A percentile compares a stretch with the other conserved stretches of the same genome.
Conservation (phyloP, 75 land plant genomes). For the Gnetum montanum region DNA sequence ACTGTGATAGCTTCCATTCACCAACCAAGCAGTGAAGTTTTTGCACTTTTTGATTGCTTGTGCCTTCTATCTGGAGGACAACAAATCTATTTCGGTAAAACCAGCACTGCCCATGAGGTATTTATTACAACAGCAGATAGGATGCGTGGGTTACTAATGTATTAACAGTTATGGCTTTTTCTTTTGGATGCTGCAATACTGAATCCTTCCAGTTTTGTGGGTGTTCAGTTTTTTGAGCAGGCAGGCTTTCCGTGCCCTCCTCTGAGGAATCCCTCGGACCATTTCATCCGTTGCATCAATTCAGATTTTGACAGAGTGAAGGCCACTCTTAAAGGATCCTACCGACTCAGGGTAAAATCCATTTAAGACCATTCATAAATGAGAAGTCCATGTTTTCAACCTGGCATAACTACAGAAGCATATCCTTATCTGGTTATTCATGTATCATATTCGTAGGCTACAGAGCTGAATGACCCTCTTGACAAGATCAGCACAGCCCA, state of each 20-base stretch:
- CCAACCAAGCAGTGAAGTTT: slow-evolving; percentile 91
- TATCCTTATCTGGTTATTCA: neutral
- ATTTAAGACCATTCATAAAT: neutral
- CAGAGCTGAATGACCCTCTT: slow-evolving; percentile 39
- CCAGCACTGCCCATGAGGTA: slow-evolving; percentile 56
- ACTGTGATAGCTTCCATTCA: slow-evolving; percentile 74
- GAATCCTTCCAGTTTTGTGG: neutral
- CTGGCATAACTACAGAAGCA: neutral
- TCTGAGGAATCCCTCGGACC: slow-evolving; percentile 78
- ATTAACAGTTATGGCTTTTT: no score
- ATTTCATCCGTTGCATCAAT: slow-evolving; percentile 78
- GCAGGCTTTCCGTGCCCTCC: slow-evolving; percentile 83
- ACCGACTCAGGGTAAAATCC: slow-evolving; percentile 20
- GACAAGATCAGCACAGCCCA: slow-evolving; percentile 39
- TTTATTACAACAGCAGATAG: no score
- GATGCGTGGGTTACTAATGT: no score
- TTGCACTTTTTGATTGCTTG: slow-evolving; percentile 72
- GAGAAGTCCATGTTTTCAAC: neutral
- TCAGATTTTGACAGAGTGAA: slow-evolving; percentile 75
- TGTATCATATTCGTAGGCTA: slow-evolving; percentile 17
- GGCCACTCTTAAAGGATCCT: slow-evolving; percentile 40
- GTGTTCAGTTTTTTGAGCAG: slow-evolving; percentile 70
- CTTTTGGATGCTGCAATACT: no score
- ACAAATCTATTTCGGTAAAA: slow-evolving; percentile 66
- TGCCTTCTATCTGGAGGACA: slow-evolving; percentile 64